Conservation (phyloP, 345 rosid genomes). For the Lumnitzera littorea region DNA sequence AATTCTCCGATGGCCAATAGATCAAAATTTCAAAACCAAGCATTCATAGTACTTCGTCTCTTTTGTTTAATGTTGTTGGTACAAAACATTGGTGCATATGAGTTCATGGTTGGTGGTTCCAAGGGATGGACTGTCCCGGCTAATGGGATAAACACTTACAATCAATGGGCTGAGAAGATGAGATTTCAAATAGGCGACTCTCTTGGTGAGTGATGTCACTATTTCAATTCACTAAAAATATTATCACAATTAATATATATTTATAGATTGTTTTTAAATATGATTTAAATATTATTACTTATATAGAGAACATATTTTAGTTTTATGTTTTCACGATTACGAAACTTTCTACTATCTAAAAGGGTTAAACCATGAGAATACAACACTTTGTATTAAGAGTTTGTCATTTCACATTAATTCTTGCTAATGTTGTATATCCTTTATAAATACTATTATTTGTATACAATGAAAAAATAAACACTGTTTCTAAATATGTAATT, state of each 20-base stretch:
- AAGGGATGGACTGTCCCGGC: constrained; percentile 57
- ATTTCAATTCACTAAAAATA: neutral
- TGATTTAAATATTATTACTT: no score
- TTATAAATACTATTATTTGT: no score
- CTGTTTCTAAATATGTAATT: no score
- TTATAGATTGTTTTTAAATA: neutral
- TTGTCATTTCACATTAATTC: no score
- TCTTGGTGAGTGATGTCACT: constrained; percentile 34
- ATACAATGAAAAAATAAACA: no score
- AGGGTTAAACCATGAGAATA: no score
- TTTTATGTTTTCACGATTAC: no score
- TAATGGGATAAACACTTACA: constrained; percentile 21
- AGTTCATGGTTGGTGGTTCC: constrained; percentile 53
- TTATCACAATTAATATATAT: neutral
- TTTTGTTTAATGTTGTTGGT: constrained; percentile 31
- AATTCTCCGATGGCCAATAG: constrained; percentile 15
- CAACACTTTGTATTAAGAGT: no score
- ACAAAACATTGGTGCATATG: constrained; percentile 37
- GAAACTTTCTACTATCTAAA: no score
- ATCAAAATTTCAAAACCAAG: no score
- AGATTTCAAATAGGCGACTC: constrained; percentile 83
- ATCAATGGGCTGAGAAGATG: constrained; percentile 67
- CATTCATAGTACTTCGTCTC: constrained; percentile 23
- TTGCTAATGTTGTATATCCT: no score
- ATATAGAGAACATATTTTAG: no score